A percentile compares a stretch with the other conserved stretches of the same genome.
Evolutionary conservation across 805 yeast genomes (phyloP).

Genomic region (Candida golubevii): DNA sequence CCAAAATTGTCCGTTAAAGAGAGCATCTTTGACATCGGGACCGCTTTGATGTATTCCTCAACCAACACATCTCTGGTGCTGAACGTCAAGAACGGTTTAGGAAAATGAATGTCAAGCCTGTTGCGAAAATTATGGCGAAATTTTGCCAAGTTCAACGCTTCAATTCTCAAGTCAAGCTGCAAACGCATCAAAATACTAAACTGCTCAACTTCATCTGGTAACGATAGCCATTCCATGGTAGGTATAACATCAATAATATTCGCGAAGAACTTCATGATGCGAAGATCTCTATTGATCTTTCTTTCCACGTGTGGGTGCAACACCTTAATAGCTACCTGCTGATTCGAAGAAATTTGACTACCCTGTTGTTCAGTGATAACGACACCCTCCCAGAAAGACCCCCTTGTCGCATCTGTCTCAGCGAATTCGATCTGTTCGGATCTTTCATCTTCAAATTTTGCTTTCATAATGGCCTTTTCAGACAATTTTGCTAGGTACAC

Average conservation of each 20-base stretch:
- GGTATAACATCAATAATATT: slow-evolving; percentile 65
- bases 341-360: slow-evolving; percentile 35
- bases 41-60: slow-evolving; percentile 80
- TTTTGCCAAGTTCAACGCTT: slow-evolving; percentile 70
- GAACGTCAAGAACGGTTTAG: slow-evolving; percentile 62
- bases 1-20: slow-evolving; percentile 44
- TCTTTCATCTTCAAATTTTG: slow-evolving; percentile 24
- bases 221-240: slow-evolving; percentile 95
- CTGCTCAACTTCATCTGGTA: slow-evolving; percentile 91
- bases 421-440: slow-evolving; percentile 14
- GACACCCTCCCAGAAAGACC: slow-evolving; percentile 28
- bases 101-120: slow-evolving; percentile 66
- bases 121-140: slow-evolving; percentile 67
- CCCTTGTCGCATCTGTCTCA: slow-evolving; percentile 5
- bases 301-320: slow-evolving; percentile 82
- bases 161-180: slow-evolving; percentile 87
- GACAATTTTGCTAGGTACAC: slow-evolving; percentile 75
- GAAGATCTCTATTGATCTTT: slow-evolving; percentile 73
- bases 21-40: slow-evolving; percentile 73
- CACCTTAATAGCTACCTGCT: slow-evolving; percentile 83
- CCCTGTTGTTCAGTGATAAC: slow-evolving; percentile 31
- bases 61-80: slow-evolving; percentile 72
- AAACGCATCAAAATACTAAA: slow-evolving; percentile 80
- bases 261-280: slow-evolving; percentile 82
- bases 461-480: slow-evolving; percentile 36